Evolutionary conservation across 371 early-diverging fungal genomes (phyloP), one percentile per base, ranked within the genome.

Genomic region (Actinomortierella ambigua): DNA sequence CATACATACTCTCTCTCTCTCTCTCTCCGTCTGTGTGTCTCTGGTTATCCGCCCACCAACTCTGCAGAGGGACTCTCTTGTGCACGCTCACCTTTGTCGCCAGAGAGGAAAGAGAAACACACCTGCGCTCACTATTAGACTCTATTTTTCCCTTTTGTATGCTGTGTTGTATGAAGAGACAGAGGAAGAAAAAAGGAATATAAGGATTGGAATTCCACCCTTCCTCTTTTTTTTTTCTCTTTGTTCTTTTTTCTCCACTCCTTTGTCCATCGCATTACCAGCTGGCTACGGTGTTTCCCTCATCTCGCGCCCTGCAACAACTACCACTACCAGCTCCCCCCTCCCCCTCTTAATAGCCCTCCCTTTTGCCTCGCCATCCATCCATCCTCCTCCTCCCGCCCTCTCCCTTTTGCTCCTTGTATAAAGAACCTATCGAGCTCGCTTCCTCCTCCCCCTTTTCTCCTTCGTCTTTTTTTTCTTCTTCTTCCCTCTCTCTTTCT

Each of bases 131-230:
- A 18, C 54, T 39, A 28, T 39, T 29, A 48, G 22, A 18, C 48
- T 23, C 13, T 28, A 27, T 41, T 29, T 23, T 13, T 46, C 53
- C 26, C 48, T n/a, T 20, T 18, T 49, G 23, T 51, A 18, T 15
- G 40, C 39, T 27, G 29, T 27, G n/a, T 51, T 51, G 34, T 27
- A 11, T 23, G 15, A 26, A 22, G 20, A 13, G 20, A 50, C 23
- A 46, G 14, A 18, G 40, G 34, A 17, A 44, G 40, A 40, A 50
- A 50, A 62, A 61, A 50, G 40, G 51, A 62, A 62, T 58, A 62
- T 62, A 58, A 62, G 59, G 68, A 62, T 55, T 55, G 47, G 58
- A 62, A 62, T 61, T 61, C 62, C 68, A 54, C 51, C 65, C 50
- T 51, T 41, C 46, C 43, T 46, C 46, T 61, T 27, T 54, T 18